Evolutionary conservation across 2,329 filamentous ascomycete species (phyloP).

Genomic region (Amesomyces nigricolor): DNA sequence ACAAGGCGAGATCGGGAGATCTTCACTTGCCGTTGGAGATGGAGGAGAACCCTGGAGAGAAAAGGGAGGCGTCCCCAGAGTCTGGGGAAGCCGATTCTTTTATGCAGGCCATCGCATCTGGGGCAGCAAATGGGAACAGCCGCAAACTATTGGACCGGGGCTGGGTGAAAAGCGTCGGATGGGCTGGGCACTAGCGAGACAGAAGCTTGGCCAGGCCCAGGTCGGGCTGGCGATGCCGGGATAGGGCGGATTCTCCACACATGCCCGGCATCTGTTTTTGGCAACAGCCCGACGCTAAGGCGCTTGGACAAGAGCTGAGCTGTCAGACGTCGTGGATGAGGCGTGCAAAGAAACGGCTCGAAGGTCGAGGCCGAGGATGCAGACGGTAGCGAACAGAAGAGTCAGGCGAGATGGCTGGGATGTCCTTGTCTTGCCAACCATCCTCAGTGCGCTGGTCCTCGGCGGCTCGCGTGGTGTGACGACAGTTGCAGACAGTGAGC

Average conservation of each 20-base stretch:
- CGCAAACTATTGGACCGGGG: conserved; percentile 7
- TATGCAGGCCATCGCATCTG: conserved; percentile 5
- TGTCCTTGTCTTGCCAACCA: too few relatives aligned
- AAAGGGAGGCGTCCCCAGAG: not conserved
- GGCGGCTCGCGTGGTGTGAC: too few relatives aligned
- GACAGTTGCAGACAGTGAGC: too few relatives aligned
- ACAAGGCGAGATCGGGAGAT: conserved; percentile 4
- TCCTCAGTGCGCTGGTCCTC: too few relatives aligned
- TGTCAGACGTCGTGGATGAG: not conserved
- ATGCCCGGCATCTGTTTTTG: conserved; percentile 5
- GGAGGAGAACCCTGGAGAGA: conserved; percentile 12
- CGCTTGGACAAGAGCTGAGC: not conserved
- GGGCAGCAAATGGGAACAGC: not conserved
- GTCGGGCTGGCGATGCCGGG: not conserved
- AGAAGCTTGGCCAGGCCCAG: not conserved
- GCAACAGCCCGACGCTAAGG: not conserved
- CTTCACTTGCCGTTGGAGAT: conserved; percentile 2
- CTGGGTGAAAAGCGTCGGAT: not conserved
- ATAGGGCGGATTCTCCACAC: not conserved
- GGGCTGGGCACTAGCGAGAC: not conserved
- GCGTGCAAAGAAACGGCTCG: not conserved
- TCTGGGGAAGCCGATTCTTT: conserved; percentile 3
- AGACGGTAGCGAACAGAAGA: not conserved
- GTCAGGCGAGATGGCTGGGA: too few relatives aligned
- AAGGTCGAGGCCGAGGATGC: not conserved